These are phyloP conservation scores for Phaeomoniella chlamydospora DNA, from an alignment of 2,329 filamentous ascomycete species.

Conservation along the genomic window DNA sequence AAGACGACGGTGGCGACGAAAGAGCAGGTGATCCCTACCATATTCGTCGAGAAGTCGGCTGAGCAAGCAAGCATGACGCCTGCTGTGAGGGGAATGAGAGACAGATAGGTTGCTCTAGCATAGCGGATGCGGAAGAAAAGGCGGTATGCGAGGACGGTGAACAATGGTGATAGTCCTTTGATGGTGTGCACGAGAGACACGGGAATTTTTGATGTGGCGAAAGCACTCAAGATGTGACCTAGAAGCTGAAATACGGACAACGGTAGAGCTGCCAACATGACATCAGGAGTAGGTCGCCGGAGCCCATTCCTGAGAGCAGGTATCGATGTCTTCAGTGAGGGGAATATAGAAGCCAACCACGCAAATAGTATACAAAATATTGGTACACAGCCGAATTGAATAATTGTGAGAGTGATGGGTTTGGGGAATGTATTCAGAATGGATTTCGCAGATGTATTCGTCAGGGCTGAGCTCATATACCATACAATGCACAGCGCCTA, in stretches of 20 bases:
- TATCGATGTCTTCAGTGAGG: constrained; percentile 53
- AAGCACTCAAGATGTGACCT: constrained; percentile 85
- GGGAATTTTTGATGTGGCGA: constrained; percentile 85
- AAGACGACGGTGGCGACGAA: constrained; percentile 87
- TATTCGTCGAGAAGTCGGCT: constrained; percentile 74
- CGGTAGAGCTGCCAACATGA: constrained; percentile 78
- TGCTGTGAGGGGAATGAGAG: constrained; percentile 74
- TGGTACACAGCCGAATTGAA: constrained; percentile 89
- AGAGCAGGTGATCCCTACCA: constrained; percentile 79
- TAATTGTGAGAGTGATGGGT: constrained; percentile 77
- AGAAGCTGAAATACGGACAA: constrained; percentile 85
- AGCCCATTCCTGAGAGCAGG: constrained; percentile 77
- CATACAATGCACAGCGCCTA: constrained; percentile 77
- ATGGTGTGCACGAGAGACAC: constrained; percentile 97
- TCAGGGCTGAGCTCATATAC: constrained; percentile 91
- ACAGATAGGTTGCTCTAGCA: constrained; percentile 72
- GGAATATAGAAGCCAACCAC: constrained; percentile 59
- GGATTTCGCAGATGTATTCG: constrained; percentile 94
- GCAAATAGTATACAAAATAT: constrained; percentile 72
- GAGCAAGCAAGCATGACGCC: constrained; percentile 97
- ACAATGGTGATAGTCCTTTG: constrained; percentile 88
- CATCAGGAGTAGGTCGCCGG: constrained; percentile 61
- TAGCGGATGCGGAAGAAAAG: constrained; percentile 81
- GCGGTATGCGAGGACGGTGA: constrained; percentile 88
- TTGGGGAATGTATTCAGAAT: constrained; percentile 86